Percentiles rank a stretch among this genome's conserved stretches.
These are phyloP conservation scores for Hydnomerulius pinastri DNA, from an alignment of 768 basidiomycete genomes.

Conservation along the genomic window DNA sequence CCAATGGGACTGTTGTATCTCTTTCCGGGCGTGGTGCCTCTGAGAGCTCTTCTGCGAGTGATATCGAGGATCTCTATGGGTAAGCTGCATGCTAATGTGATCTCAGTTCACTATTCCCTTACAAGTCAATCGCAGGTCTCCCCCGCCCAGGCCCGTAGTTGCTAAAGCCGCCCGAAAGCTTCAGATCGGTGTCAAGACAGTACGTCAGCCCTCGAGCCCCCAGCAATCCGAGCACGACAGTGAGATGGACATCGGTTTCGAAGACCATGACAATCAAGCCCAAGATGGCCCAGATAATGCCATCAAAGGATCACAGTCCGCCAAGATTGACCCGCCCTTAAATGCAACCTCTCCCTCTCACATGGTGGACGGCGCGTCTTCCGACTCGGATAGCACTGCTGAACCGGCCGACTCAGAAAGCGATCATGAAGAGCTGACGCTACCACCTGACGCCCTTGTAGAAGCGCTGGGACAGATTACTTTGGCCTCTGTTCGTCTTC, in stretches of 20 bases:
- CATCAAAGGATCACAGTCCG: no score
- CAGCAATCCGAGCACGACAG: conserved; percentile 1
- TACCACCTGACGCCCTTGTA: conserved; percentile 38
- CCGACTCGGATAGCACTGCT: no score
- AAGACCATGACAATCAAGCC: neutral
- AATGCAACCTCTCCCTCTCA: no score
- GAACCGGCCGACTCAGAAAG: conserved; percentile 11
- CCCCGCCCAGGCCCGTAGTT: conserved; percentile 1
- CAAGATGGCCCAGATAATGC: conserved; percentile 5
- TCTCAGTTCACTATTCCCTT: neutral
- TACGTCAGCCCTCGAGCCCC: neutral
- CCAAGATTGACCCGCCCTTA: no score
- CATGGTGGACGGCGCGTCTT: no score
- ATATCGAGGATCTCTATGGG: conserved; percentile 5
- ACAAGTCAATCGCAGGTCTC: conserved; percentile 8
- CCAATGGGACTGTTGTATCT: conserved; percentile 8
- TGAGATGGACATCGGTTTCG: conserved; percentile 2
- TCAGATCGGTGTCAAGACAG: conserved; percentile 18
- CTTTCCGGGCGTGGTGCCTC: neutral
- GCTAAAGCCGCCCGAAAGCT: conserved; percentile 17
- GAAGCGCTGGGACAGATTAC: conserved; percentile 36
- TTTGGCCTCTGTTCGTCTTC: conserved; percentile 37
- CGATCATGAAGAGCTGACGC: conserved; percentile 14
- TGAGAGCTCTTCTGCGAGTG: neutral
- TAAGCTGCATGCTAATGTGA: conserved; percentile 3